These are phyloP conservation scores for Entoloma clypeatum DNA, from an alignment of 1,284 basidiomycete species.

Conservation along the genomic window DNA sequence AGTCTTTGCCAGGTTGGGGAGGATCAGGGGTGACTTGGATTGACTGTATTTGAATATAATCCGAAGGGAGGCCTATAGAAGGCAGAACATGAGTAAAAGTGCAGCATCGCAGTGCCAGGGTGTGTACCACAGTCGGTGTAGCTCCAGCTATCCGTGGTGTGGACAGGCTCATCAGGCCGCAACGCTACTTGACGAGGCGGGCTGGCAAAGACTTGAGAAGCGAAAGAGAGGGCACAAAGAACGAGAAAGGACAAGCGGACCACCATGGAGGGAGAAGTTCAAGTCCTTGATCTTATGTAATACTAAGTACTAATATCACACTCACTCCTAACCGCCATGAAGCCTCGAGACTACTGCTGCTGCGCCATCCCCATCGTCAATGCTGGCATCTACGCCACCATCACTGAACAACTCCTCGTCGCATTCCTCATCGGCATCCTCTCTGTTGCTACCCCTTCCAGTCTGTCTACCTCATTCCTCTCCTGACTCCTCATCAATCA, in stretches of 20 bases:
- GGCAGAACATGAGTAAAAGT: constrained; percentile 6
- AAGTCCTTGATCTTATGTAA: constrained; percentile 20
- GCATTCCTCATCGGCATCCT: constrained; percentile 73
- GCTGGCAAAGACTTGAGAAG: constrained; percentile 31
- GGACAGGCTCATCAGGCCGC: constrained; percentile 29
- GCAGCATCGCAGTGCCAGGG: neutral
- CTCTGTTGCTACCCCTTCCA: constrained; percentile 73
- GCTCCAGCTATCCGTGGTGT: constrained; percentile 44
- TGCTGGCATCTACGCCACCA: constrained; percentile 78
- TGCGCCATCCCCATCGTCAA: constrained; percentile 86
- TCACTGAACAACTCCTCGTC: constrained; percentile 72
- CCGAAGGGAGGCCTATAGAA: constrained; percentile 40
- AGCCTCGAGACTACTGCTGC: constrained; percentile 73
- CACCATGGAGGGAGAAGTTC: constrained; percentile 8
- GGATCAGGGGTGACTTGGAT: constrained; percentile 78
- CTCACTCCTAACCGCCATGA: constrained; percentile 38
- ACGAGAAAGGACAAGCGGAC: constrained; percentile 37
- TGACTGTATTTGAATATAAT: constrained; percentile 57
- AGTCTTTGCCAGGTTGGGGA: constrained; percentile 74
- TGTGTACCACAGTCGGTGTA: constrained; percentile 60
- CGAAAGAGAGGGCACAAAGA: constrained; percentile 30
- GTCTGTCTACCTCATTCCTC: constrained; percentile 40
- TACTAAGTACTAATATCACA: constrained; percentile 5
- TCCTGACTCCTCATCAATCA: constrained; percentile 11
- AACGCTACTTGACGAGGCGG: constrained; percentile 41